A percentile compares a stretch with the other conserved stretches of the same genome.
Evolutionary conservation across 1,284 basidiomycete species (phyloP).

Genomic region (Thecaphora frezii): DNA sequence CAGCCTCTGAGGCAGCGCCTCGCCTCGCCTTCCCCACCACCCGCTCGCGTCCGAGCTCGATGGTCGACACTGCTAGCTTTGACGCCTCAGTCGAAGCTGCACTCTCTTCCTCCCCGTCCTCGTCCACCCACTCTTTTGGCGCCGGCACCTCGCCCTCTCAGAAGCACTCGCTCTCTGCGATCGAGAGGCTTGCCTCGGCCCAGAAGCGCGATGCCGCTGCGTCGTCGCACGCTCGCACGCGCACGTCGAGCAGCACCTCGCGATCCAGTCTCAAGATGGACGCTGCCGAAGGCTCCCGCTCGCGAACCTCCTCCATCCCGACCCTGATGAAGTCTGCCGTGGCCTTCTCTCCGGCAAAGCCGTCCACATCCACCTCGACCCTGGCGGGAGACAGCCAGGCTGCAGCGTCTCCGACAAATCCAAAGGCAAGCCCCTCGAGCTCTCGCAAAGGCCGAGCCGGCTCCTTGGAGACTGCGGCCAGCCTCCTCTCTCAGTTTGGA

Average conservation of each 20-base stretch:
- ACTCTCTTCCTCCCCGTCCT: slow-evolving; percentile 27
- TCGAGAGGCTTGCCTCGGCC: slow-evolving; percentile 19
- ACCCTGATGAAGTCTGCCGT: slow-evolving; percentile 21
- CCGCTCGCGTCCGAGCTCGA: slow-evolving; percentile 24
- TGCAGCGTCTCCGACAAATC: background rate
- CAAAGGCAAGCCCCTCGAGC: background rate
- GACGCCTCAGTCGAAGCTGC: slow-evolving; percentile 12
- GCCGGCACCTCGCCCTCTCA: slow-evolving; percentile 11
- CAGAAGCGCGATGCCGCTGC: slow-evolving; percentile 28
- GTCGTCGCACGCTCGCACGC: slow-evolving; percentile 15
- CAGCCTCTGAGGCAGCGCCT: slow-evolving; percentile 2
- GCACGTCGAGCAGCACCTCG: slow-evolving; percentile 25
- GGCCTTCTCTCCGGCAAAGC: slow-evolving; percentile 11
- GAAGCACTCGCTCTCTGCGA: slow-evolving; percentile 25
- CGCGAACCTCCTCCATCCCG: slow-evolving; percentile 4
- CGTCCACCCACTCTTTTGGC: slow-evolving; percentile 18
- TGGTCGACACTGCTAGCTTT: slow-evolving; percentile 20
- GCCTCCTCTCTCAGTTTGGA: background rate
- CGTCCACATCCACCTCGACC: slow-evolving; percentile 12
- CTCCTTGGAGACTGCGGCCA: background rate
- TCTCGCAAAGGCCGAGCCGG: too few relatives aligned
- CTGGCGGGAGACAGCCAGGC: background rate
- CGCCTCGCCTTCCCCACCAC: slow-evolving; percentile 21
- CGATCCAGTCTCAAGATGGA: slow-evolving; percentile 19
- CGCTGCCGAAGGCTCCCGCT: background rate